Evolutionary conservation across 2,329 filamentous ascomycete genomes (phyloP).

Genomic region (Colletotrichum sp.): DNA sequence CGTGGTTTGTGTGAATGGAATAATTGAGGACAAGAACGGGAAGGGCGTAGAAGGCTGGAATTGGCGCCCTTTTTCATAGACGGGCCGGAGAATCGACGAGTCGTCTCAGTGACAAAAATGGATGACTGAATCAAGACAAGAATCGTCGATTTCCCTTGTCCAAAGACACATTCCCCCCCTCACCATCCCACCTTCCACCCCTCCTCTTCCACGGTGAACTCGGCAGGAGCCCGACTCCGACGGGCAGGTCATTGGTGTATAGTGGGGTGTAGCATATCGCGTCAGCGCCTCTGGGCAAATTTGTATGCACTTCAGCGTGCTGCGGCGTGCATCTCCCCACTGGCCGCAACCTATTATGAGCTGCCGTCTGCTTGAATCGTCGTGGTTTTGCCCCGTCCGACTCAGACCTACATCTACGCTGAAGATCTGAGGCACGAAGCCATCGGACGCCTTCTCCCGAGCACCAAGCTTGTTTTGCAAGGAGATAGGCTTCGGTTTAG

Average conservation of each 20-base stretch:
- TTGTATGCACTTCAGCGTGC: neutral
- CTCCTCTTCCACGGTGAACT: conserved; percentile 6
- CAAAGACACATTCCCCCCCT: neutral
- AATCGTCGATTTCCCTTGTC: neutral
- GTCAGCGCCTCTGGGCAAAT: conserved; percentile 2
- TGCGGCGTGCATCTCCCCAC: neutral
- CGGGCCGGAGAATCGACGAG: neutral
- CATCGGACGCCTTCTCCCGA: neutral
- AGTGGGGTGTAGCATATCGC: conserved; percentile 4
- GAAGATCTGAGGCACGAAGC: conserved; percentile 5
- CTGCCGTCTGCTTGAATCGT: neutral
- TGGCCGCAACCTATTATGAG: conserved; percentile 2
- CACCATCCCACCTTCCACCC: conserved; percentile 8
- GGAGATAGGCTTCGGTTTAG: neutral
- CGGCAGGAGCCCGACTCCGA: conserved; percentile 7
- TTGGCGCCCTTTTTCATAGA: neutral
- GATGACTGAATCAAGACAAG: conserved; percentile 12
- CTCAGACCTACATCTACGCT: neutral
- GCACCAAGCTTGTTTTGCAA: conserved; percentile 5
- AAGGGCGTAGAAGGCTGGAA: neutral
- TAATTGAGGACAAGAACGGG: neutral
- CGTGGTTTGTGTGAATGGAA: neutral
- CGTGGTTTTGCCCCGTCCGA: neutral
- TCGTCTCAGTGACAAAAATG: neutral
- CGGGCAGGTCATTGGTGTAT: neutral